Percentiles rank a stretch among this genome's conserved stretches.
Conservation (phyloP, 2,329 filamentous ascomycete species). For the Pseudogymnoascus sp. region DNA sequence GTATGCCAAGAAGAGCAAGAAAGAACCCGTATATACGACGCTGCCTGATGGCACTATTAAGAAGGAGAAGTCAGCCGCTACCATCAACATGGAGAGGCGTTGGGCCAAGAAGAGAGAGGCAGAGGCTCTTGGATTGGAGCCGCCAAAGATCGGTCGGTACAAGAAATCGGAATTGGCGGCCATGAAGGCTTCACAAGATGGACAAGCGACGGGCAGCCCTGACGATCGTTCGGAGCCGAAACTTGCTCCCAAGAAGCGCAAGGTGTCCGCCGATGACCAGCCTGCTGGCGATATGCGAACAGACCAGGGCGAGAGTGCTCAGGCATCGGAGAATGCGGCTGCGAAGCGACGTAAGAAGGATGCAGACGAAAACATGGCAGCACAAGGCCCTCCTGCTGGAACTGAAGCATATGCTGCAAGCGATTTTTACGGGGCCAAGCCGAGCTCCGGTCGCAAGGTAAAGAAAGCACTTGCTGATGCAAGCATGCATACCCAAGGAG, state of each 20-base stretch:
- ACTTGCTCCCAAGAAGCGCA: slow-evolving; percentile 1
- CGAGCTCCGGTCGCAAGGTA: background rate
- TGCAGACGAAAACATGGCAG: background rate
- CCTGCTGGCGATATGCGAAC: background rate
- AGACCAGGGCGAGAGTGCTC: background rate
- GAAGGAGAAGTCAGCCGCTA: slow-evolving; percentile 10
- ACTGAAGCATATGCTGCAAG: background rate
- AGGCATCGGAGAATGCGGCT: background rate
- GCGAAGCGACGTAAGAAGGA: background rate
- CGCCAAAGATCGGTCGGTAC: slow-evolving; percentile 14
- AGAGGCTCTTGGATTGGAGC: slow-evolving; percentile 10
- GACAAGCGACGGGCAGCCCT: background rate
- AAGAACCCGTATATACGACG: background rate
- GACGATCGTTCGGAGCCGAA: background rate
- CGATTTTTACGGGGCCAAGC: background rate
- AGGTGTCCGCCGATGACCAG: background rate
- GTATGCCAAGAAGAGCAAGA: slow-evolving; percentile 7
- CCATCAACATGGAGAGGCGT: slow-evolving; percentile 11
- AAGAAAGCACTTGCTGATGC: background rate
- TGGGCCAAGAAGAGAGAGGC: slow-evolving; percentile 12
- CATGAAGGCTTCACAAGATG: slow-evolving; percentile 3
- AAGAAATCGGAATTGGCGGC: slow-evolving; percentile 8
- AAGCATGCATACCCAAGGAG: background rate
- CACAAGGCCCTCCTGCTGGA: background rate
- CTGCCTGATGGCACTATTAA: slow-evolving; percentile 12